These are phyloP conservation scores for Chrysanthemum seticuspe DNA, from an alignment of 129 eudicot genomes.

Conservation along the genomic window DNA sequence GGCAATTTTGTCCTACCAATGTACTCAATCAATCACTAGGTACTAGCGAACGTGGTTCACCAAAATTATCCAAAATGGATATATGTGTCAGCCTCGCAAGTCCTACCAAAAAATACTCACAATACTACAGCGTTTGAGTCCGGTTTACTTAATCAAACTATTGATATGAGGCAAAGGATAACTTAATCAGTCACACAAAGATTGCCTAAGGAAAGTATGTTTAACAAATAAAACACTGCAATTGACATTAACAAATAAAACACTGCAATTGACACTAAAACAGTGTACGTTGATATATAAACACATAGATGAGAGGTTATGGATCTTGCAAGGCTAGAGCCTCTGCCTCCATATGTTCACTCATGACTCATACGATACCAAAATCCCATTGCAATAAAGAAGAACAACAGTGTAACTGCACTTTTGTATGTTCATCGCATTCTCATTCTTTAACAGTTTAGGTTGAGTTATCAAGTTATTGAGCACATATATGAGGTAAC, in stretches of 20 bases:
- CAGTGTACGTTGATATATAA: neutral
- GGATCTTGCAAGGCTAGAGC: too few species aligned
- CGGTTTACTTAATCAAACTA: neutral
- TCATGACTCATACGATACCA: too few species aligned
- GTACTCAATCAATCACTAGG: neutral
- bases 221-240: neutral
- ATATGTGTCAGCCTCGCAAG: neutral
- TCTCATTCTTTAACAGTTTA: too few species aligned
- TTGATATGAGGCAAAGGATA: neutral
- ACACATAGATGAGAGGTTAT: too few species aligned
- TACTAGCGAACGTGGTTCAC: too few species aligned
- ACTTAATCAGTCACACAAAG: neutral
- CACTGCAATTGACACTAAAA: neutral
- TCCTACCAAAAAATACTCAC: neutral
- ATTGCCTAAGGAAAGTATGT: neutral
- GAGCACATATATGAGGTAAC: too few species aligned
- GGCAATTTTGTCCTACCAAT: constrained; percentile 1
- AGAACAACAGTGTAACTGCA: too few species aligned
- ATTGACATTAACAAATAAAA: too few species aligned
- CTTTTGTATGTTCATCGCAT: too few species aligned
- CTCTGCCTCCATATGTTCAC: too few species aligned
- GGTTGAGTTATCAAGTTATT: too few species aligned
- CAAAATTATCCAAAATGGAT: neutral
- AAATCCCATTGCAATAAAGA: too few species aligned
- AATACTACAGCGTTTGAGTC: neutral